Base-by-base conservation (phyloP, 176 grass and related monocot species). In the Pharus latifolius region DNA sequence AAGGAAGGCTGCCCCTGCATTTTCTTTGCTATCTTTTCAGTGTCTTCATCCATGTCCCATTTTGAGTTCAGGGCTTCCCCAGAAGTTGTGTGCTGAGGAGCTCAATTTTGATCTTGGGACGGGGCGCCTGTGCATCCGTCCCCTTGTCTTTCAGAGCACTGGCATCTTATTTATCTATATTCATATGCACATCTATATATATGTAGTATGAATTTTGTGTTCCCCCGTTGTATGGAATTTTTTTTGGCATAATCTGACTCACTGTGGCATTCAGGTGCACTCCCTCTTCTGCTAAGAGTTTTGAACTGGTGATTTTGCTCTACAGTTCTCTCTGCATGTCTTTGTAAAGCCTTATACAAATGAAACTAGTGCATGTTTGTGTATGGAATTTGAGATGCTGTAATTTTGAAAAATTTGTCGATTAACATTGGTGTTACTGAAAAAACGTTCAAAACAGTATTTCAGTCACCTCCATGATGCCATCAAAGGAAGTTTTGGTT, bases 31-130 rank as follows among this genome's bases (percentile, higher is more conserved):
- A 76, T 79, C 59, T 86, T 84, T 60, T 75, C 56, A 33, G 56
- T 56, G 48, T 77, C 73, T 66, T 84, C 65, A 13, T 54, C 47
- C 70, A 6, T 66, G 7, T 74, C 57, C 17, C 68, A 63, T 76
- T 85, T 83, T 47, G 65, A 57, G 73, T 85, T 57, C 44, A 65
- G 66, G 77, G 49, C 79, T 78, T n/a, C 59, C 43, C 41, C 80
- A 15, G 43, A 79, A 59, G 61, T 82, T 75, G 65, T 89, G 76
- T 66, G 50, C 72, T 34, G 79, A 43, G 60, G 76, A 73, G 82
- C 81, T 82, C 69, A 48, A 79, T 88, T 84, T 88, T 92, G 70
- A 79, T 72, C 62, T 47, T 19, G 25, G 46, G 70, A 74, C 57
- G 67, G 29, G 74, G 78, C 46, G 26, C 17, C 10, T 80, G 57